Evolutionary conservation across 805 yeast genomes (phyloP).

Genomic region (Vanderwaltozyma polyspora): DNA sequence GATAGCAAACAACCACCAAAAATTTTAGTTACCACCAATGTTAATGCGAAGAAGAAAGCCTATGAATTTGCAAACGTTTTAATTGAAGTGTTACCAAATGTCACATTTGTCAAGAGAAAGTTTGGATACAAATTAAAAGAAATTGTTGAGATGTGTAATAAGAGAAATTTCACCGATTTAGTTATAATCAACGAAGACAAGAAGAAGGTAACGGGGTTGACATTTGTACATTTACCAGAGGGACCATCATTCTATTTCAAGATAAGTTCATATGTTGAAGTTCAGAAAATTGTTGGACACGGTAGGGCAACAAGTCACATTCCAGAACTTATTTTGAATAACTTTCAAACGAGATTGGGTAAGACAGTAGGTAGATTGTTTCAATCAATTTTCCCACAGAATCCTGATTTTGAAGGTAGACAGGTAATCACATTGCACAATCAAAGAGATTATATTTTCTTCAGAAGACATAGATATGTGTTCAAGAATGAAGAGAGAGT

Average conservation of each 20-base stretch:
- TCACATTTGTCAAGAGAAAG: conserved; percentile 79
- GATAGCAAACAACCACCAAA: conserved; percentile 69
- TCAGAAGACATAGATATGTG: conserved; percentile 87
- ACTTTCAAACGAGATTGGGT: conserved; percentile 87
- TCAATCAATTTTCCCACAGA: conserved; percentile 84
- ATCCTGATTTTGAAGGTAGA: conserved; percentile 89
- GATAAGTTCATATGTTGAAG: conserved; percentile 62
- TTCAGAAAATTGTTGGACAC: conserved; percentile 71
- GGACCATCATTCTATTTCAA: conserved; percentile 95
- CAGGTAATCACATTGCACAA: conserved; percentile 93
- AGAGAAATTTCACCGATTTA: conserved; percentile 79
- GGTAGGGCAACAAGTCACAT: conserved; percentile 84
- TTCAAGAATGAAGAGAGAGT: conserved; percentile 85
- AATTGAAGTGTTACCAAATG: conserved; percentile 74
- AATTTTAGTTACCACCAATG: conserved; percentile 80
- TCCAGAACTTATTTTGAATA: conserved; percentile 86
- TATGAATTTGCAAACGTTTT: conserved; percentile 83
- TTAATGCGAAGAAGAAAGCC: conserved; percentile 73
- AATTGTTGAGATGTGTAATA: conserved; percentile 71
- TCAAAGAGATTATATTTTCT: conserved; percentile 90
- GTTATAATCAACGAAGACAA: conserved; percentile 89
- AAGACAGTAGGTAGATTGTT: conserved; percentile 85
- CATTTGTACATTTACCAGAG: conserved; percentile 85
- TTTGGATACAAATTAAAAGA: conserved; percentile 75
- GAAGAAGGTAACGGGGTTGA: conserved; percentile 81